A percentile compares a stretch with the other conserved stretches of the same genome.
These are phyloP conservation scores for Colletotrichum sp. DNA, from an alignment of 2,329 filamentous ascomycete genomes.

Conservation along the genomic window DNA sequence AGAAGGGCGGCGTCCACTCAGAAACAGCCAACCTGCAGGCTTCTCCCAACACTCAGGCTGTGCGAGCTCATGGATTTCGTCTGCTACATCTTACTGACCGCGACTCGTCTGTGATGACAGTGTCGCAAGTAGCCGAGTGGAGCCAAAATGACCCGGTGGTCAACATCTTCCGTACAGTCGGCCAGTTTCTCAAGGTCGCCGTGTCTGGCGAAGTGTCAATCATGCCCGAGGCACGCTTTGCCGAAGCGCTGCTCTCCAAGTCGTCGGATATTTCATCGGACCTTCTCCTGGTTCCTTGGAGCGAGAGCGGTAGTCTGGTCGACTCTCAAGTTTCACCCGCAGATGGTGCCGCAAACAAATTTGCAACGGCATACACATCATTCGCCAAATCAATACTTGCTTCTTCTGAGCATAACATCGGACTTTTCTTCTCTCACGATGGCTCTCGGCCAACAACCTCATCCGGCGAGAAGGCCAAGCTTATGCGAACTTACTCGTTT, in stretches of 20 bases:
- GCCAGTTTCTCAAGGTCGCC: constrained; percentile 81
- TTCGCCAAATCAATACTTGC: constrained; percentile 76
- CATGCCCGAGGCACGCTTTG: constrained; percentile 77
- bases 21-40: background rate
- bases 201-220: constrained; percentile 83
- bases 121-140: constrained; percentile 80
- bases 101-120: constrained; percentile 94
- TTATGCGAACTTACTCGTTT: constrained; percentile 62
- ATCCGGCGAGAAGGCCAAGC: constrained; percentile 34
- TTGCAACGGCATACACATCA: constrained; percentile 62
- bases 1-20: background rate
- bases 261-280: constrained; percentile 74
- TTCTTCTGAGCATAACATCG: constrained; percentile 69
- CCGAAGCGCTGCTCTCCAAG: constrained; percentile 75
- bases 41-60: constrained; percentile 36
- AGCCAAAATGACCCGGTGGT: constrained; percentile 81
- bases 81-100: constrained; percentile 88
- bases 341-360: constrained; percentile 32
- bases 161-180: constrained; percentile 89
- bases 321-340: constrained; percentile 24
- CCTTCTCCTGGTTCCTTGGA: constrained; percentile 88
- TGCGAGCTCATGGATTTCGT: constrained; percentile 84
- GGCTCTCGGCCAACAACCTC: constrained; percentile 41
- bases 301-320: constrained; percentile 74
- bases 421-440: constrained; percentile 79